Evolutionary conservation across 1,139 yeast species (phyloP).

Genomic region (Tardiomyces depauwii): DNA sequence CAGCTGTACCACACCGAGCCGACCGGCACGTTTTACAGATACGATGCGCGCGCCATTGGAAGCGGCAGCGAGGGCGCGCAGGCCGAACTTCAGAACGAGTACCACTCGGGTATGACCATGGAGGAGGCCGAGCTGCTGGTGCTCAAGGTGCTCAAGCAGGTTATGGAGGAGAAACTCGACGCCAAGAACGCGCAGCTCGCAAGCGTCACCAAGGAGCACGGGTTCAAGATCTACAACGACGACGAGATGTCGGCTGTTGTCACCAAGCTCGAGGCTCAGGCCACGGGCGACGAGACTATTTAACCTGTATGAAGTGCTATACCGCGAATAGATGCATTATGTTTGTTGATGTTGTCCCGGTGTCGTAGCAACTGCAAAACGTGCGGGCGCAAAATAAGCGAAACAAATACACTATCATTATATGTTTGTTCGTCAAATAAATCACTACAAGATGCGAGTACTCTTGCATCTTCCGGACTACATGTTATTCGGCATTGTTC

Average conservation of each 20-base stretch:
- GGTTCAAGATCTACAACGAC: conserved; percentile 79
- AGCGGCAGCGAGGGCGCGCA: conserved; percentile 99
- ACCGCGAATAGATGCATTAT: not conserved
- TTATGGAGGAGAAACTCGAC: conserved; percentile 97
- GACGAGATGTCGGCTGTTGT: conserved; percentile 78
- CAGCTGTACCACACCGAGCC: conserved; percentile 98
- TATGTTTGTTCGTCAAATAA: too few relatives aligned
- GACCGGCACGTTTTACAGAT: conserved; percentile 93
- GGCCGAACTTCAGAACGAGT: conserved; percentile 93
- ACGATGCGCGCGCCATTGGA: conserved; percentile 98
- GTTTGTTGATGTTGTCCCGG: not conserved
- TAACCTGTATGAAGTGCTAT: not conserved
- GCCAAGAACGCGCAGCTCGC: conserved; percentile 94
- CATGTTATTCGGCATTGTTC: too few relatives aligned
- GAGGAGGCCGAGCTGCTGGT: conserved; percentile 88
- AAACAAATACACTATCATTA: too few relatives aligned
- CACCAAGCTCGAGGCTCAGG: conserved; percentile 61
- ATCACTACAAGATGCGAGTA: too few relatives aligned
- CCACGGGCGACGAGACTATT: conserved; percentile 34
- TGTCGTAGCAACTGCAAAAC: not conserved
- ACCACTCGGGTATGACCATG: conserved; percentile 87
- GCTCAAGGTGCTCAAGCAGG: conserved; percentile 87
- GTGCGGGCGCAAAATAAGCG: too few relatives aligned
- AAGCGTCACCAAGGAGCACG: conserved; percentile 75
- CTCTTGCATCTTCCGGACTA: too few relatives aligned